Percentiles rank a stretch among this genome's conserved stretches.
Evolutionary conservation across 2,329 filamentous ascomycete genomes (phyloP).

Genomic region (Aspergillus felis): DNA sequence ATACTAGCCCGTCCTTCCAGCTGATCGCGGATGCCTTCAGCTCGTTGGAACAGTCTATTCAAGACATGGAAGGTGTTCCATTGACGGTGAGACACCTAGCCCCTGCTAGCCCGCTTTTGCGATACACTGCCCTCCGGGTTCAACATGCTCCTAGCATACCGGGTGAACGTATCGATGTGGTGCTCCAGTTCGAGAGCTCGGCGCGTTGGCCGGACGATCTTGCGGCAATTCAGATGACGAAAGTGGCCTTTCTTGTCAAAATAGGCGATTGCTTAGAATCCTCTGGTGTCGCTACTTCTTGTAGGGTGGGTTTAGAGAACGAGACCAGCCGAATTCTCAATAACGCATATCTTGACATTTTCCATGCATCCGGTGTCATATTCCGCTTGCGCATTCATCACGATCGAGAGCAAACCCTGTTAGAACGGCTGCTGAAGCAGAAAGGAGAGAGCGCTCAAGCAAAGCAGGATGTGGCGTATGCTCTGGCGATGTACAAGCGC

Average conservation of each 20-base stretch:
- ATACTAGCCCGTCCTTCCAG: slow-evolving; percentile 55
- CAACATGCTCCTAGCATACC: slow-evolving; percentile 20
- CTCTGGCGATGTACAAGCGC: slow-evolving; percentile 68
- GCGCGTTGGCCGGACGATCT: slow-evolving; percentile 91
- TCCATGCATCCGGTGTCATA: slow-evolving; percentile 64
- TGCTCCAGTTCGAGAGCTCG: slow-evolving; percentile 90
- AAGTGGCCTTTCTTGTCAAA: slow-evolving; percentile 77
- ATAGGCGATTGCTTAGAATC: slow-evolving; percentile 69
- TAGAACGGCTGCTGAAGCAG: slow-evolving; percentile 75
- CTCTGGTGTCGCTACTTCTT: slow-evolving; percentile 57
- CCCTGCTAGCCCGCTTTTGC: slow-evolving; percentile 66
- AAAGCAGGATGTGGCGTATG: slow-evolving; percentile 65
- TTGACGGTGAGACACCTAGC: slow-evolving; percentile 80
- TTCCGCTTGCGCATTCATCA: slow-evolving; percentile 88
- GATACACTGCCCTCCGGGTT: slow-evolving; percentile 58
- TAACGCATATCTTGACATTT: slow-evolving; percentile 75
- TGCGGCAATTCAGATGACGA: slow-evolving; percentile 85
- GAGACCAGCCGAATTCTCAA: slow-evolving; percentile 66
- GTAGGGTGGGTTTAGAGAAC: slow-evolving; percentile 78
- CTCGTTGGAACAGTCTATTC: slow-evolving; percentile 70
- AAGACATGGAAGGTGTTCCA: slow-evolving; percentile 75
- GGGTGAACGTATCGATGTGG: slow-evolving; percentile 63
- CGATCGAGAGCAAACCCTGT: slow-evolving; percentile 76
- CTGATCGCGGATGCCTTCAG: slow-evolving; percentile 66
- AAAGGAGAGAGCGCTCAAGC: slow-evolving; percentile 62